These are phyloP conservation scores for Fonsecaea multimorphosa DNA, from an alignment of 2,329 filamentous ascomycete species.

Conservation along the genomic window DNA sequence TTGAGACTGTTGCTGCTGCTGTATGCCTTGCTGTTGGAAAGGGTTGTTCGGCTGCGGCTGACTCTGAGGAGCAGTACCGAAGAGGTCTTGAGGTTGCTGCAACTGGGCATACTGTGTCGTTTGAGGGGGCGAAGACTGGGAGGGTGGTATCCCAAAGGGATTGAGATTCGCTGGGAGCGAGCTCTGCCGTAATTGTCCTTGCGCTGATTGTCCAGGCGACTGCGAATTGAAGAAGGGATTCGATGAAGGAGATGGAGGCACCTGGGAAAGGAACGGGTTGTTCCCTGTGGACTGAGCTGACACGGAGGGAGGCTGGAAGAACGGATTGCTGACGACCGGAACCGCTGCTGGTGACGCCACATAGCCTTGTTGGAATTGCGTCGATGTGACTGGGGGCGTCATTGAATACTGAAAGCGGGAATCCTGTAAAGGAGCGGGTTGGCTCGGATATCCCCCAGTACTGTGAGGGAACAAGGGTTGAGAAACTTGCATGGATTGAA, in stretches of 20 bases:
- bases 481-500: constrained; percentile 76
- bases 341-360: constrained; percentile 36
- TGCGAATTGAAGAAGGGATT: constrained; percentile 38
- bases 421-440: constrained; percentile 50
- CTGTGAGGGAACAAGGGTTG: constrained; percentile 76
- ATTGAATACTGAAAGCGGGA: constrained; percentile 50
- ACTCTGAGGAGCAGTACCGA: constrained; percentile 28
- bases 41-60: constrained; percentile 35
- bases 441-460: constrained; percentile 66
- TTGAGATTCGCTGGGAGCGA: constrained; percentile 30
- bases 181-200: constrained; percentile 33
- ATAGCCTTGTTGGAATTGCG: constrained; percentile 43
- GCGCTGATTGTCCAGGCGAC: constrained; percentile 29
- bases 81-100: constrained; percentile 33
- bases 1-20: constrained; percentile 35
- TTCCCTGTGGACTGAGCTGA: constrained; percentile 37
- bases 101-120: constrained; percentile 28
- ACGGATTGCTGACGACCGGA: constrained; percentile 48
- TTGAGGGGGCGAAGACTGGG: constrained; percentile 24
- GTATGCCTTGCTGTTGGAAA: constrained; percentile 25
- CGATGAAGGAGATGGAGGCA: constrained; percentile 29
- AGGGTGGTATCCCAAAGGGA: constrained; percentile 38
- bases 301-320: constrained; percentile 47
- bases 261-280: constrained; percentile 37
- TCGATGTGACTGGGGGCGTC: constrained; percentile 47